Percentiles rank a stretch among this genome's conserved stretches.
These are phyloP conservation scores for Cercospora sojina DNA, from an alignment of 2,329 filamentous ascomycete species.

Conservation along the genomic window DNA sequence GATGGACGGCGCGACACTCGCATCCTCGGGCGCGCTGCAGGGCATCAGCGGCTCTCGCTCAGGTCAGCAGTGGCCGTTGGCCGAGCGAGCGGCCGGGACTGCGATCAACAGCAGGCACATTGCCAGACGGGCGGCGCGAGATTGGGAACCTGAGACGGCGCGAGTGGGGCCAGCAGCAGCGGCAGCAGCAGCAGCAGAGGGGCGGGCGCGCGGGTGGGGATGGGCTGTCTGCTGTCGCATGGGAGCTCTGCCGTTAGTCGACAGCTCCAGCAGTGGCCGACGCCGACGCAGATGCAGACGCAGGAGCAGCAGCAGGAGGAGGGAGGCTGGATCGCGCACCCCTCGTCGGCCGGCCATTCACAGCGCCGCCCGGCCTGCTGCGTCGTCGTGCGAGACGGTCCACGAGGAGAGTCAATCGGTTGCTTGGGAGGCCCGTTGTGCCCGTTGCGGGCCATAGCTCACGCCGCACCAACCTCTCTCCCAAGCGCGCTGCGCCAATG, in stretches of 20 bases:
- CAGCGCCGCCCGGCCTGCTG: slow-evolving; percentile 5
- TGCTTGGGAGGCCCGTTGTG: slow-evolving; percentile 19
- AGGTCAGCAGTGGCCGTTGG: not conserved
- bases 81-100: not conserved
- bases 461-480: slow-evolving; percentile 18
- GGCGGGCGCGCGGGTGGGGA: not conserved
- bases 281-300: not conserved
- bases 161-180: too few relatives aligned
- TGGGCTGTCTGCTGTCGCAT: not conserved
- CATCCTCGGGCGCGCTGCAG: not conserved
- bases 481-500: slow-evolving; percentile 17
- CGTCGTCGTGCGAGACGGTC: slow-evolving; percentile 7
- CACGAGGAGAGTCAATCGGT: slow-evolving; percentile 17
- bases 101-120: slow-evolving; percentile 1
- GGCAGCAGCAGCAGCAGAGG: not conserved
- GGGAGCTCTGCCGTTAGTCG: not conserved
- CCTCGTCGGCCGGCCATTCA: slow-evolving; percentile 2
- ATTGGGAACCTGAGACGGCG: not conserved
- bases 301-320: not conserved
- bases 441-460: slow-evolving; percentile 11
- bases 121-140: not conserved
- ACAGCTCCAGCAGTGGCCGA: not conserved
- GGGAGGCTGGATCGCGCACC: not conserved
- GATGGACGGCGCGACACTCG: not conserved
- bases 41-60: not conserved